A percentile compares a stretch with the other conserved stretches of the same genome.
phyloP scores from a whole-genome alignment of 202 grass and related monocot species.

The Schoenoplectus tabernaemontani region DNA sequence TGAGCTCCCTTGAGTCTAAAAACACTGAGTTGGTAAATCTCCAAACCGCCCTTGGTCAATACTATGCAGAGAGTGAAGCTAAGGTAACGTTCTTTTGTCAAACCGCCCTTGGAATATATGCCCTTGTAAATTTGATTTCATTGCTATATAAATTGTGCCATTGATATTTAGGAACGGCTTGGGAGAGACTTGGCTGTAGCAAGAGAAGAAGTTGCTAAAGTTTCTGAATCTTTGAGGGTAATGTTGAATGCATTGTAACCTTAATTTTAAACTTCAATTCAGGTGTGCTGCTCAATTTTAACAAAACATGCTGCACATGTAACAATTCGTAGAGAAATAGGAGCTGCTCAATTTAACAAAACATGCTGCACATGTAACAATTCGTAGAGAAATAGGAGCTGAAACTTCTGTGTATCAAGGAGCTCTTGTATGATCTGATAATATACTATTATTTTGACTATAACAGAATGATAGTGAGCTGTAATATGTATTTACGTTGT shows the following conservation, averaged over 20 bases:
- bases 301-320: not conserved
- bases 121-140: not conserved
- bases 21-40: constrained; percentile 85
- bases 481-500: not conserved
- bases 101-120: not conserved
- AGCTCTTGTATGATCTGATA: not conserved
- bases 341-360: too few species aligned
- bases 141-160: constrained; percentile 15
- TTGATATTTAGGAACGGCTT: constrained; percentile 59
- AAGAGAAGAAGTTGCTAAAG: constrained; percentile 64
- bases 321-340: not conserved
- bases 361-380: too few species aligned
- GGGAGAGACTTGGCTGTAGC: constrained; percentile 78
- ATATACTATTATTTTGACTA: not conserved
- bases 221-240: constrained; percentile 84
- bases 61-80: constrained; percentile 96
- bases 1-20: constrained; percentile 78
- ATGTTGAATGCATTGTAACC: constrained; percentile 8
- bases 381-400: too few species aligned
- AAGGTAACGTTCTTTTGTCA: constrained; percentile 38
- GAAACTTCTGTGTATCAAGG: not conserved
- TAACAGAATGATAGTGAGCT: not conserved
- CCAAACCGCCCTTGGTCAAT: constrained; percentile 97
- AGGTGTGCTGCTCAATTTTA: not conserved
- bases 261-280: constrained; percentile 16